These are phyloP conservation scores for Thraustotheca clavata DNA, from an alignment of 352 stramenopile genomes.

Conservation along the genomic window DNA sequence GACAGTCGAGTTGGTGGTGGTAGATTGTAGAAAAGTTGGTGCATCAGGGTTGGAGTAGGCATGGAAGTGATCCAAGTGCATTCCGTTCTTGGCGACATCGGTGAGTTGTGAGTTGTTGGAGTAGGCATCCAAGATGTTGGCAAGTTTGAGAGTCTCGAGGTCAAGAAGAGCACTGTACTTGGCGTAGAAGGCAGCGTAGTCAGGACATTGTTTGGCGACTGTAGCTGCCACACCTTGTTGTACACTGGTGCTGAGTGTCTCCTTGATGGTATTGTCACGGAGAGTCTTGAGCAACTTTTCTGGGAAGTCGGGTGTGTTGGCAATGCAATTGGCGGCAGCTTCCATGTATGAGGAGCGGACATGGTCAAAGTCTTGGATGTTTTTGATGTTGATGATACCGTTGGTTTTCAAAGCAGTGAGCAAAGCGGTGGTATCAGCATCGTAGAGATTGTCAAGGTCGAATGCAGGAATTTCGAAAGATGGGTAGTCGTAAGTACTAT, in stretches of 20 bases:
- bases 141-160: background rate
- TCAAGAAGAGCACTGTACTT: background rate
- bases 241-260: background rate
- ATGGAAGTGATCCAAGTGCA: constrained; percentile 5
- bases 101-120: background rate
- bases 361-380: background rate
- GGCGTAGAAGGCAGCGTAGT: background rate
- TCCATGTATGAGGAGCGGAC: constrained; percentile 3
- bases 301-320: background rate
- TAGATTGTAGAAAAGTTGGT: background rate
- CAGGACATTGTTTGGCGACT: background rate
- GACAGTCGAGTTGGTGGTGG: too few species aligned
- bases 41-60: background rate
- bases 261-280: background rate
- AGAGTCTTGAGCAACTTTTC: constrained; percentile 1
- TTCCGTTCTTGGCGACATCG: background rate
- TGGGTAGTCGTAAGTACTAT: background rate
- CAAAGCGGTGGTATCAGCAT: background rate
- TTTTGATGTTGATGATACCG: constrained; percentile 3
- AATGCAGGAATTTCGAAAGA: constrained; percentile 6
- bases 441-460: background rate
- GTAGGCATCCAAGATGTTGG: background rate
- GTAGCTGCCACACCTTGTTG: background rate
- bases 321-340: background rate
- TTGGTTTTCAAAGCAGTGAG: background rate